These are phyloP conservation scores for Gossypium anomalum DNA, from an alignment of 345 rosid species.

Conservation along the genomic window DNA sequence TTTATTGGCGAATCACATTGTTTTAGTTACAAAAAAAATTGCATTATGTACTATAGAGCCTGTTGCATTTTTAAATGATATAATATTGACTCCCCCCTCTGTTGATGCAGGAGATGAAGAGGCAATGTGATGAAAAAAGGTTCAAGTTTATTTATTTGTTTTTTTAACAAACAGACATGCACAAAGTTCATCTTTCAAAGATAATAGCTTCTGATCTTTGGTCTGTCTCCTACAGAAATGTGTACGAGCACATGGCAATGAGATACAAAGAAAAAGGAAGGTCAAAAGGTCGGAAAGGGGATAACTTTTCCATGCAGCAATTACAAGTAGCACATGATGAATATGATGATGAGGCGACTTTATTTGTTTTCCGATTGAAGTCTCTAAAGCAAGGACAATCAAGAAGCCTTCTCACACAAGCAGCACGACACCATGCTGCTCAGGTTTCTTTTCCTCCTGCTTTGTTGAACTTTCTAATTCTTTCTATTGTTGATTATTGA, in stretches of 20 bases:
- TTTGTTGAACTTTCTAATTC: not conserved
- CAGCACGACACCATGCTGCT: constrained; percentile 97
- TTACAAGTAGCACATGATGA: constrained; percentile 72
- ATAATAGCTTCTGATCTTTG: constrained; percentile 15
- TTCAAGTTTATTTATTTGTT: constrained; percentile 18
- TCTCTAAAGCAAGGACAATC: constrained; percentile 95
- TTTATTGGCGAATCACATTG: constrained; percentile 8
- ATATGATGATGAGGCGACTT: constrained; percentile 81
- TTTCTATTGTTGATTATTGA: constrained; percentile 5
- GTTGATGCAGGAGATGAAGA: constrained; percentile 90
- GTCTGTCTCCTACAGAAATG: constrained; percentile 45
- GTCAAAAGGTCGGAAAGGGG: constrained; percentile 70
- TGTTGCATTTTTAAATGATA: not conserved
- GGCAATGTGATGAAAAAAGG: constrained; percentile 95
- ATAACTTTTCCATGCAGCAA: constrained; percentile 57
- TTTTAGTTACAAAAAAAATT: not conserved
- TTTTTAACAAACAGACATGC: not conserved
- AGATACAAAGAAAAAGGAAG: constrained; percentile 71
- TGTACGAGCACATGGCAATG: constrained; percentile 58
- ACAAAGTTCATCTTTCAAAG: constrained; percentile 8
- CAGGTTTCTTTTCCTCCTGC: constrained; percentile 53
- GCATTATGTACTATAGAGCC: constrained; percentile 4
- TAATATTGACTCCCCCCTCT: not conserved
- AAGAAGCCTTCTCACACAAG: constrained; percentile 94
- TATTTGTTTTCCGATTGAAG: constrained; percentile 82